Conservation (phyloP, 2,329 filamentous ascomycete species). For the Scorias spongiosa region DNA sequence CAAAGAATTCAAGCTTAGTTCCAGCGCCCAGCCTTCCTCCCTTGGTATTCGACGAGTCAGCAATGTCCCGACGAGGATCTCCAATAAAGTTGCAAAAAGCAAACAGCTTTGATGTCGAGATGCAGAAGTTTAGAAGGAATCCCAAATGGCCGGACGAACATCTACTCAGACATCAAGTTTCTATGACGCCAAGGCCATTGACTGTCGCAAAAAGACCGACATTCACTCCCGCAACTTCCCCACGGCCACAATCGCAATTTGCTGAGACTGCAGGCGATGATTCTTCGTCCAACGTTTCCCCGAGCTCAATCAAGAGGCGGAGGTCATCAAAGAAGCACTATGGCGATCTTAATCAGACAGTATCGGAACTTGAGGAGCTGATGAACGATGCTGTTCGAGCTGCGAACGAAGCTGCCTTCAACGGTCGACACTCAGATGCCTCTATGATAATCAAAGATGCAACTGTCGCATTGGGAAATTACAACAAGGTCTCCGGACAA, state of each 20-base stretch:
- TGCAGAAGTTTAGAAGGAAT: background rate
- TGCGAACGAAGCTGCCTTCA: slow-evolving; percentile 20
- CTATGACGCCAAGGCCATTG: background rate
- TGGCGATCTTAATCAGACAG: slow-evolving; percentile 13
- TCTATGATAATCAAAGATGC: slow-evolving; percentile 26
- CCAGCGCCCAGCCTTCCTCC: background rate
- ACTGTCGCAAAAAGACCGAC: background rate
- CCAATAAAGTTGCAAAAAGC: background rate
- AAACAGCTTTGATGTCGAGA: background rate
- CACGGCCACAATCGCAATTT: background rate
- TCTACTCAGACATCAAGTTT: background rate
- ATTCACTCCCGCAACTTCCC: background rate
- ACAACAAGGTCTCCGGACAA: slow-evolving; percentile 9
- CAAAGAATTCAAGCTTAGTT: background rate
- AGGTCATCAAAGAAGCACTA: background rate
- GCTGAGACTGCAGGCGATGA: background rate
- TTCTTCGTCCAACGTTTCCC: background rate
- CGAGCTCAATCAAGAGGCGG: background rate
- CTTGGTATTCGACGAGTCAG: background rate
- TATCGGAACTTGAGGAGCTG: slow-evolving; percentile 27
- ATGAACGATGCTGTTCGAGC: slow-evolving; percentile 26
- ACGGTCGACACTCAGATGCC: slow-evolving; percentile 22
- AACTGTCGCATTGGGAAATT: slow-evolving; percentile 20
- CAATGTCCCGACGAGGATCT: background rate
- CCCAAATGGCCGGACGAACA: background rate